A percentile compares a stretch with the other conserved stretches of the same genome.
Conservation (phyloP, 2,329 filamentous ascomycete genomes). For the Diaporthe vaccinii region DNA sequence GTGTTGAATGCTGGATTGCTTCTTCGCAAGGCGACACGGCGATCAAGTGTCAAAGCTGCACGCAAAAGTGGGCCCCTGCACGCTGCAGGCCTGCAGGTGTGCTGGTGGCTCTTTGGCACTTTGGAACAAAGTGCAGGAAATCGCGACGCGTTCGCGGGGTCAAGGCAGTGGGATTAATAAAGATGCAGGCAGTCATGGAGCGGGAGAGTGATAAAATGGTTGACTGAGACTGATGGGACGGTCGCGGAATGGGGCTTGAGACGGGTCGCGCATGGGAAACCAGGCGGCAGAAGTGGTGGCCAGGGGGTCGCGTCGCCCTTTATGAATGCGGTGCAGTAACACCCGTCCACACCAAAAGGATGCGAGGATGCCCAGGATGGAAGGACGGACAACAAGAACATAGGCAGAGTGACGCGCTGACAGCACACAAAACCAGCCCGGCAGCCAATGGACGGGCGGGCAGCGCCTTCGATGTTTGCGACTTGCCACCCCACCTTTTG, state of each 20-base stretch:
- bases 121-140: conserved; percentile 7
- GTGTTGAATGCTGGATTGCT: neutral
- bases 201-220: neutral
- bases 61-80: conserved; percentile 26
- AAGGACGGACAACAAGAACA: conserved; percentile 4
- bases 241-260: conserved; percentile 25
- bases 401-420: conserved; percentile 20
- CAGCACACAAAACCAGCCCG: conserved; percentile 12
- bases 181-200: conserved; percentile 6
- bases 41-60: conserved; percentile 31
- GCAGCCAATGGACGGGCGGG: conserved; percentile 18
- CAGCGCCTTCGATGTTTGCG: neutral
- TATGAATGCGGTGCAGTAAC: conserved; percentile 11
- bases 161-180: neutral
- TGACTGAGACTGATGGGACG: neutral
- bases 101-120: neutral
- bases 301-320: conserved; percentile 31
- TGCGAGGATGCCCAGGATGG: neutral
- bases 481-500: conserved; percentile 18
- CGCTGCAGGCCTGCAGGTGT: conserved; percentile 6
- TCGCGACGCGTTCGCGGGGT: neutral
- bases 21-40: conserved; percentile 1
- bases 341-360: conserved; percentile 8
- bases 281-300: conserved; percentile 28
- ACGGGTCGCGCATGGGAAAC: conserved; percentile 31